Conservation (phyloP, 2,329 filamentous ascomycete genomes). For the Sclerotiophoma versabilis region DNA sequence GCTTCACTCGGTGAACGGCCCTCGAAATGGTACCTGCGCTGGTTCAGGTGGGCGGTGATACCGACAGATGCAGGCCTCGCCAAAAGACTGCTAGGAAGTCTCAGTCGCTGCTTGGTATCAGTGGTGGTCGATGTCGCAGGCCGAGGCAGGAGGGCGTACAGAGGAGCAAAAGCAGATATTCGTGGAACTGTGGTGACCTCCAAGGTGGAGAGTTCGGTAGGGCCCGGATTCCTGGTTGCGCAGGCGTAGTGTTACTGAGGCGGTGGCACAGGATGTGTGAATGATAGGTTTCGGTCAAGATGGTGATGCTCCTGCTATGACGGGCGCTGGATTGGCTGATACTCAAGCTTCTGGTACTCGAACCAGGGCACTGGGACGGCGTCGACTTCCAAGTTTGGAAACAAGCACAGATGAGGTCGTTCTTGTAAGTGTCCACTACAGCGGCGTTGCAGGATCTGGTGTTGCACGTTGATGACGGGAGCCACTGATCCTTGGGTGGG, state of each 20-base stretch:
- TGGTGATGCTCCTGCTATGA: slow-evolving; percentile 36
- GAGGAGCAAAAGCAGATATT: slow-evolving; percentile 46
- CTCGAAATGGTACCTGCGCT: slow-evolving; percentile 48
- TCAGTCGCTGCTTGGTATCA: slow-evolving; percentile 49
- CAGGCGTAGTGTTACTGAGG: slow-evolving; percentile 55
- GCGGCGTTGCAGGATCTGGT: slow-evolving; percentile 43
- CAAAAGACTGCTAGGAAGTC: slow-evolving; percentile 54
- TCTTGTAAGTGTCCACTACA: slow-evolving; percentile 28
- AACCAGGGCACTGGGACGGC: slow-evolving; percentile 35
- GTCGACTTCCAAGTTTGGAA: slow-evolving; percentile 35
- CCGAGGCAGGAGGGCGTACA: slow-evolving; percentile 51
- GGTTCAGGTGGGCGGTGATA: slow-evolving; percentile 48
- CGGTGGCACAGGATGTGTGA: slow-evolving; percentile 49
- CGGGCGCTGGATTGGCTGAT: slow-evolving; percentile 37
- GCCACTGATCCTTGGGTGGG: slow-evolving; percentile 27
- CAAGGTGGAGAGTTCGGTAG: slow-evolving; percentile 47
- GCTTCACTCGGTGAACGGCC: slow-evolving; percentile 36
- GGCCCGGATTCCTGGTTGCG: slow-evolving; percentile 56
- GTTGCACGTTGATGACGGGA: slow-evolving; percentile 42
- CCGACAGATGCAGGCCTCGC: slow-evolving; percentile 53
- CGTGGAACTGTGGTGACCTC: slow-evolving; percentile 47
- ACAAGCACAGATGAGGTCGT: slow-evolving; percentile 29
- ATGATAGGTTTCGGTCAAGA: slow-evolving; percentile 45
- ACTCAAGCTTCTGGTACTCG: slow-evolving; percentile 23
- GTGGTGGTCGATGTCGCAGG: slow-evolving; percentile 48